Evolutionary conservation across 2,329 filamentous ascomycete genomes (phyloP).

Genomic region (Keithomyces neogunnii): DNA sequence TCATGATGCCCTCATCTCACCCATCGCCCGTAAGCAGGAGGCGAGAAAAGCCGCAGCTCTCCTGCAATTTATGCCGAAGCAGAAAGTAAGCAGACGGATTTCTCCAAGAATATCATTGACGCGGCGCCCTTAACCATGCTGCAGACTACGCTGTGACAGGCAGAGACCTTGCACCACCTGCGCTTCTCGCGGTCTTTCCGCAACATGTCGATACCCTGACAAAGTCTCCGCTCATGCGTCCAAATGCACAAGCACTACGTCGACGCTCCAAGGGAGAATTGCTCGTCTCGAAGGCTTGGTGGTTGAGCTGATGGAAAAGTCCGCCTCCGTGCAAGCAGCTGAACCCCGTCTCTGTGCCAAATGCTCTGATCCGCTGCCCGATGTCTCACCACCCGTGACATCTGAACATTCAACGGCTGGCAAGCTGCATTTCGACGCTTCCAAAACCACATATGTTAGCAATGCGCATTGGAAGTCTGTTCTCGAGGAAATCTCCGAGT

Average conservation of each 20-base stretch:
- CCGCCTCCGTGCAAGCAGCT: not conserved
- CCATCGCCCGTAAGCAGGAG: constrained; percentile 15
- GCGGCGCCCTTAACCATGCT: not conserved
- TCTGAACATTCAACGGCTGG: constrained; percentile 18
- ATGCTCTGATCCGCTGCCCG: not conserved
- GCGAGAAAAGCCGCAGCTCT: constrained; percentile 25
- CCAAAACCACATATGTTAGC: constrained; percentile 23
- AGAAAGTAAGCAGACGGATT: constrained; percentile 20
- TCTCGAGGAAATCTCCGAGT: constrained; percentile 29
- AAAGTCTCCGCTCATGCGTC: not conserved
- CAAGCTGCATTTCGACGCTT: constrained; percentile 17
- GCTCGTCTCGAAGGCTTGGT: constrained; percentile 23
- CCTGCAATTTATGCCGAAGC: constrained; percentile 24
- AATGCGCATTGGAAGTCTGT: constrained; percentile 32
- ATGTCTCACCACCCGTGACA: not conserved
- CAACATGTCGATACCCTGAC: constrained; percentile 6
- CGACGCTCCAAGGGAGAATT: constrained; percentile 7
- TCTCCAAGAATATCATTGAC: not conserved
- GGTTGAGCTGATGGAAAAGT: constrained; percentile 15
- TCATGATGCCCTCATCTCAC: not conserved
- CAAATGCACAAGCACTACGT: constrained; percentile 9
- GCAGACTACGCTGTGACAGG: constrained; percentile 17
- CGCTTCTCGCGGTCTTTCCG: constrained; percentile 11
- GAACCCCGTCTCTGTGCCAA: not conserved
- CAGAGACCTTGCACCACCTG: constrained; percentile 15